Evolutionary conservation across 1,284 basidiomycete genomes (phyloP).

Genomic region (Trichosporon sp.): DNA sequence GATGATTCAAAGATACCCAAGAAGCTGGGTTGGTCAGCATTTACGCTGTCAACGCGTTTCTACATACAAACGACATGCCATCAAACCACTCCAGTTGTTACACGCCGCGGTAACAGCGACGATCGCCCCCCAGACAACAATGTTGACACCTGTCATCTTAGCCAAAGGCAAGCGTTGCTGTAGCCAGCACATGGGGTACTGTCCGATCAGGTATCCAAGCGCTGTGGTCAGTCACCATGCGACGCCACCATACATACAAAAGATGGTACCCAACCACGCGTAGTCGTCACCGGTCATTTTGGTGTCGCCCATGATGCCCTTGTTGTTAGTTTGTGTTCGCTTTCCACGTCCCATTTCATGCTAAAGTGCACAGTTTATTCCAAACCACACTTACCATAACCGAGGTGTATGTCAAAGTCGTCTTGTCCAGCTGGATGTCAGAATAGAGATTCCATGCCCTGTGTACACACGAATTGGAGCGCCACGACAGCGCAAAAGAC

Average conservation of each 20-base stretch:
- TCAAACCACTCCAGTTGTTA: conserved; percentile 30
- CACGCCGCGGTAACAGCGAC: conserved; percentile 33
- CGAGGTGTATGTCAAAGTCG: conserved; percentile 25
- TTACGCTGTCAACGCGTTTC: not conserved
- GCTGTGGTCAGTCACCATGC: conserved; percentile 20
- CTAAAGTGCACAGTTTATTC: no score
- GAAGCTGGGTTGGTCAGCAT: conserved; percentile 20
- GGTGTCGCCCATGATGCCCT: conserved; percentile 22
- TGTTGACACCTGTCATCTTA: conserved; percentile 27
- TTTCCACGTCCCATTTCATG: no score
- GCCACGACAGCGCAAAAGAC: conserved; percentile 25
- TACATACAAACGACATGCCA: conserved; percentile 34
- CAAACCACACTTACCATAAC: conserved; percentile 23
- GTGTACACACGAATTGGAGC: conserved; percentile 28
- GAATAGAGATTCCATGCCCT: not conserved
- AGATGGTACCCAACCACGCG: conserved; percentile 33
- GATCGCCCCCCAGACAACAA: conserved; percentile 32
- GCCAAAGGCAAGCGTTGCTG: conserved; percentile 35
- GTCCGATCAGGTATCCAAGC: conserved; percentile 36
- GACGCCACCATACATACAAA: conserved; percentile 27
- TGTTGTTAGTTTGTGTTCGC: not conserved
- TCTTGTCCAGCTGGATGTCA: conserved; percentile 30
- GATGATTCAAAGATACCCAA: conserved; percentile 30
- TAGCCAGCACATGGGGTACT: conserved; percentile 34
- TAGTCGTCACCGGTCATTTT: conserved; percentile 28